Conservation (phyloP, 768 basidiomycete species). For the Scleroderma citrinum region DNA sequence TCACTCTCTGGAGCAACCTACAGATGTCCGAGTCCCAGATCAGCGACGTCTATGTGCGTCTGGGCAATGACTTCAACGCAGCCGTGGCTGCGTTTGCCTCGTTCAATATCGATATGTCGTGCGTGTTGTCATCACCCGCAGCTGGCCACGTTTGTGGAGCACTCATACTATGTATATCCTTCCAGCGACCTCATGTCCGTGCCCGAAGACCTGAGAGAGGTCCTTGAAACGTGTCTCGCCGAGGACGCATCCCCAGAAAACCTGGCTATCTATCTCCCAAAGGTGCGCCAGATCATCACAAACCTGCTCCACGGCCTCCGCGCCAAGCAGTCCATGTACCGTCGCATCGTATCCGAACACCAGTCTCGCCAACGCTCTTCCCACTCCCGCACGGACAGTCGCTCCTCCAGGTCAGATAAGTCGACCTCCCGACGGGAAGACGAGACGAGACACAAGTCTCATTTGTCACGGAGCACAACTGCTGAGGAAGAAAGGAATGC, state of each 20-base stretch:
- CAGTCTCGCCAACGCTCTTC: constrained; percentile 44
- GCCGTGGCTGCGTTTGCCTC: constrained; percentile 84
- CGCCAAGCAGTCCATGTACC: constrained; percentile 83
- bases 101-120: constrained; percentile 90
- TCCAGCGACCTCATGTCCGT: constrained; percentile 80
- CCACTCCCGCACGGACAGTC: constrained; percentile 52
- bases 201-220: constrained; percentile 81
- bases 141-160: constrained; percentile 3
- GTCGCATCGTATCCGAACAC: constrained; percentile 63
- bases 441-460: constrained; percentile 43
- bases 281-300: constrained; percentile 89
- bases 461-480: constrained; percentile 36
- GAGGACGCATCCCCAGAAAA: constrained; percentile 85
- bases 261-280: constrained; percentile 84
- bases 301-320: constrained; percentile 91
- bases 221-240: constrained; percentile 86
- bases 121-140: constrained; percentile 30
- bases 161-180: constrained; percentile 9
- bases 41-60: constrained; percentile 93
- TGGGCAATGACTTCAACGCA: constrained; percentile 96
- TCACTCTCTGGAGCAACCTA: constrained; percentile 77
- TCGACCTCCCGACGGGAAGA: constrained; percentile 33
- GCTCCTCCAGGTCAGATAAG: constrained; percentile 47
- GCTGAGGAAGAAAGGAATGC: constrained; percentile 32
- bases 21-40: constrained; percentile 73